phyloP scores from a whole-genome alignment of 257 asterid genomes.

The Solanum chmielewskii region DNA sequence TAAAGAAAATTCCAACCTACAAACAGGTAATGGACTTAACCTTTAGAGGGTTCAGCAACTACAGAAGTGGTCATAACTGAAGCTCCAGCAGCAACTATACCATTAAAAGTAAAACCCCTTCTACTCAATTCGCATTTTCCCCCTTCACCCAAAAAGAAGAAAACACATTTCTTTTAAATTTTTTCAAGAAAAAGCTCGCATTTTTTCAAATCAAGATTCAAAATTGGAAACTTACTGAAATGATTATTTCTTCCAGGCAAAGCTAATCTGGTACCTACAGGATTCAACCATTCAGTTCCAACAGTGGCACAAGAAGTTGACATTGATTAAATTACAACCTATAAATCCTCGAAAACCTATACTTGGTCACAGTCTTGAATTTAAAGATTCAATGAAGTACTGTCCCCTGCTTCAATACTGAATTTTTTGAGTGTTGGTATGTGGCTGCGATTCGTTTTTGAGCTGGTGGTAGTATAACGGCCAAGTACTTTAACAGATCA shows the following conservation, averaged over 20 bases:
- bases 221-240: conserved; percentile 29
- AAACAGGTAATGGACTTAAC: conserved; percentile 5
- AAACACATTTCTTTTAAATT: no score
- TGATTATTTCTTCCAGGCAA: conserved; percentile 18
- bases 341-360: background rate
- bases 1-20: background rate
- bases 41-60: conserved; percentile 47
- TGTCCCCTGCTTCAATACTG: background rate
- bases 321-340: conserved; percentile 22
- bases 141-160: conserved; percentile 17
- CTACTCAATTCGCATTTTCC: conserved; percentile 57
- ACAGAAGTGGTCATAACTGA: conserved; percentile 45
- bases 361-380: background rate
- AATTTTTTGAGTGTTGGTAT: background rate
- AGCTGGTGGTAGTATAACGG: conserved; percentile 26
- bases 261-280: conserved; percentile 10
- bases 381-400: background rate
- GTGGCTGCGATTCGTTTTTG: conserved; percentile 22
- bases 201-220: background rate
- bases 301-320: conserved; percentile 35
- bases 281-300: conserved; percentile 16
- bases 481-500: conserved; percentile 1
- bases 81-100: conserved; percentile 74
- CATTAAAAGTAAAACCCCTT: conserved; percentile 52
- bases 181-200: background rate